Evolutionary conservation across 768 basidiomycete species (phyloP).

Genomic region (Tylopilus rubrobrunneus): DNA sequence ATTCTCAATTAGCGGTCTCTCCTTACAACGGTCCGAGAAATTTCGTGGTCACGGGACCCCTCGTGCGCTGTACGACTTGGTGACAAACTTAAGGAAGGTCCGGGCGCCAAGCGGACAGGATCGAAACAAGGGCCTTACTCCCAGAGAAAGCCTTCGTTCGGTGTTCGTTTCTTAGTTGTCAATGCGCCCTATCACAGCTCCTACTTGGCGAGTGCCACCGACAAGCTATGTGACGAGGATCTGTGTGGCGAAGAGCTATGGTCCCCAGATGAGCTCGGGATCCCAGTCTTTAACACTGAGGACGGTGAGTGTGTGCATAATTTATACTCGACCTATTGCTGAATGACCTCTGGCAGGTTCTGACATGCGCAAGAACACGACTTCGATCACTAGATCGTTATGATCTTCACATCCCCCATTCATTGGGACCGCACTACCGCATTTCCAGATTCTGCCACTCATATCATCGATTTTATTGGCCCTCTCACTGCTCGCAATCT

Average conservation of each 20-base stretch:
- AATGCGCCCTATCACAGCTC: conserved; percentile 94
- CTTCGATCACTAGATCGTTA: conserved; percentile 80
- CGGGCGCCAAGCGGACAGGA: conserved; percentile 84
- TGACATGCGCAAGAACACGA: conserved; percentile 66
- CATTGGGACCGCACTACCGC: conserved; percentile 90
- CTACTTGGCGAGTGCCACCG: conserved; percentile 71
- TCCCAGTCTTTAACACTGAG: conserved; percentile 91
- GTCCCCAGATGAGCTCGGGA: conserved; percentile 60
- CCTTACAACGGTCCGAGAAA: conserved; percentile 89
- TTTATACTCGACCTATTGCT: conserved; percentile 19
- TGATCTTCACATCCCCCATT: conserved; percentile 88
- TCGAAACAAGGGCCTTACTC: conserved; percentile 93
- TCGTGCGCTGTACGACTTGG: conserved; percentile 89
- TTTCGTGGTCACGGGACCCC: conserved; percentile 92
- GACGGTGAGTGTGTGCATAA: conserved; percentile 56
- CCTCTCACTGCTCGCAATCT: conserved; percentile 85
- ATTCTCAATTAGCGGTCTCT: conserved; percentile 81
- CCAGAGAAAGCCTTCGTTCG: conserved; percentile 92
- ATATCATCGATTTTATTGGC: conserved; percentile 95
- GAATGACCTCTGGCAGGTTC: conserved; percentile 47
- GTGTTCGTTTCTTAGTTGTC: conserved; percentile 90
- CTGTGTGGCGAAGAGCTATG: conserved; percentile 76
- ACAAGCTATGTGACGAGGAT: conserved; percentile 75
- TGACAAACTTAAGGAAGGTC: conserved; percentile 85
- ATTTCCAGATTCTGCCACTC: conserved; percentile 89